Evolutionary conservation across 2,329 filamentous ascomycete genomes (phyloP), one percentile per base, ranked within the genome.

Genomic region (Ploettnerulaceae sp.): DNA sequence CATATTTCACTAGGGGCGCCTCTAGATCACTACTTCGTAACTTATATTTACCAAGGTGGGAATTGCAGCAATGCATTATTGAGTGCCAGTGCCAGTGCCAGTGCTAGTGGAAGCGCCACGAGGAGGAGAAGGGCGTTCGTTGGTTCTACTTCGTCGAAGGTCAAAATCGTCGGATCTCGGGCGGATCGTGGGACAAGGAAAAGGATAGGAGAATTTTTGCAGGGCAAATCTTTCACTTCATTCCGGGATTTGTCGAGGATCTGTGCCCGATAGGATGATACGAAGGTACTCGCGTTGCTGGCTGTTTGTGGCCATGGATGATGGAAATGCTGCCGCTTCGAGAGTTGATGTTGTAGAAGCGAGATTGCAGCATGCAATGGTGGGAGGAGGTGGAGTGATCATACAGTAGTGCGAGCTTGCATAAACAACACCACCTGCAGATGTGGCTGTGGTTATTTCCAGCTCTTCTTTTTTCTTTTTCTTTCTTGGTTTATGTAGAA

Each of bases 1-100:
- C 20, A 49, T 29, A 38, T 42, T 26, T 21, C 15, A 26, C 11
- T 17, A 28, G 26, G 35, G 26, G 24, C 20, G 42, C 18, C 15
- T 20, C 5, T 8, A 31, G 14, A 22, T 28, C 33, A n/a, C 29
- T 5, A 18, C 25, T 31, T 35, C 29, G 33, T 31, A 33, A 49
- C 31, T 40, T 34, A 20, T n/a, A 51, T 43, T 12, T 32, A 45
- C 49, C 29, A 39, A 22, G 18, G 39, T 45, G 47, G 39, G 47
- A 20, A 45, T 45, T 46, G 47, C 33, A 48, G 42, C 49, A 48
- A 47, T 41, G 49, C 47, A 36, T 43, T 35, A 15, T n/a, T n/a
- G n/a, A n/a, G n/a, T n/a, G n/a, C n/a, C 2, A 26, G 36, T 41
- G 36, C 36, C 41, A 49, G n/a, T n/a, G n/a, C n/a, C 42, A 33